Evolutionary conservation across 768 basidiomycete species (phyloP).

Genomic region (Amanita jacksonii): DNA sequence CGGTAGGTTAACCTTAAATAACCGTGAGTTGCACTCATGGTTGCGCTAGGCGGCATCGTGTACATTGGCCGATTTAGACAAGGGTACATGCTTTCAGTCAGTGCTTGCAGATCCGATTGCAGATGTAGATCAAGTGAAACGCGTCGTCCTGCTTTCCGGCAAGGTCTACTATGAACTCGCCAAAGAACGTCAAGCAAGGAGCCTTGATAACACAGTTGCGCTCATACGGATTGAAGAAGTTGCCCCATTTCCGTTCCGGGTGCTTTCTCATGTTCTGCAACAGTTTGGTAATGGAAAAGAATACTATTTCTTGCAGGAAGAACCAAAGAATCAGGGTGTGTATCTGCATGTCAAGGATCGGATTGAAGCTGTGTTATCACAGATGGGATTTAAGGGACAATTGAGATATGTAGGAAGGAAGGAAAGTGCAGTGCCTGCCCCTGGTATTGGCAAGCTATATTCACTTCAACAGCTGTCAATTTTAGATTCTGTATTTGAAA

Average conservation of each 20-base stretch:
- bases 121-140: constrained; percentile 33
- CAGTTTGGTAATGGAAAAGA: constrained; percentile 35
- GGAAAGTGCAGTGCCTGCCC: constrained; percentile 68
- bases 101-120: constrained; percentile 47
- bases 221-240: constrained; percentile 80
- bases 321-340: constrained; percentile 82
- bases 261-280: constrained; percentile 35
- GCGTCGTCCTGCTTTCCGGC: constrained; percentile 69
- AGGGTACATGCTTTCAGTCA: constrained; percentile 55
- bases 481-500: constrained; percentile 47
- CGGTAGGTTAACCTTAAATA: constrained; percentile 29
- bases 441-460: constrained; percentile 67
- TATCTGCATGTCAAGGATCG: constrained; percentile 58
- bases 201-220: constrained; percentile 43
- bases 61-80: constrained; percentile 46
- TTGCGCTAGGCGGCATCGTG: constrained; percentile 64
- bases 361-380: constrained; percentile 40
- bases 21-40: not conserved
- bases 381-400: constrained; percentile 17
- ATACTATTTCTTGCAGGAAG: constrained; percentile 74
- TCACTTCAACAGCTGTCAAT: constrained; percentile 53
- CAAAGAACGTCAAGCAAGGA: constrained; percentile 50
- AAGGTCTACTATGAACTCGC: constrained; percentile 85
- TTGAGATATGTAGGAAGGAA: constrained; percentile 56
- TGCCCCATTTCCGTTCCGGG: constrained; percentile 74